Percentiles rank a stretch among this genome's conserved stretches.
Conservation (phyloP, 164 flowering plant species). For the Amborella trichopoda region DNA sequence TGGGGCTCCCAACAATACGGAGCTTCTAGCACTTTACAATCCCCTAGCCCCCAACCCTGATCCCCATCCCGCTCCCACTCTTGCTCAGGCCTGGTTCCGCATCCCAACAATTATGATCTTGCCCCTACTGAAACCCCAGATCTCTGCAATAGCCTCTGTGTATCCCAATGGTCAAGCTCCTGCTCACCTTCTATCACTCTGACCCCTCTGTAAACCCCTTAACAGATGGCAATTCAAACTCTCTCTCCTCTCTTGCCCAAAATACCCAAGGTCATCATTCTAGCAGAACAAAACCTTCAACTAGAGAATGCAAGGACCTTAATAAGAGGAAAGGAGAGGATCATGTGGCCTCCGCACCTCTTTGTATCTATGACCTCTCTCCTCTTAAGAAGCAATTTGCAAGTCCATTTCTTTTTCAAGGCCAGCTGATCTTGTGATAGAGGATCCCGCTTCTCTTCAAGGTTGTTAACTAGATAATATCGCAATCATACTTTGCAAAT, state of each 20-base stretch:
- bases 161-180: constrained; percentile 60
- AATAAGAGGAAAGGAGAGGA: constrained; percentile 84
- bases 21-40: no score
- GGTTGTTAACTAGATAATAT: no score
- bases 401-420: no score
- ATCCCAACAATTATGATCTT: no score
- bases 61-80: no score
- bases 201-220: constrained; percentile 50
- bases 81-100: no score
- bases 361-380: constrained; percentile 45
- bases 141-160: constrained; percentile 48
- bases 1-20: no score
- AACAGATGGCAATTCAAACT: constrained; percentile 78
- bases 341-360: constrained; percentile 56
- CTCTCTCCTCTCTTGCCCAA: constrained; percentile 51
- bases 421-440: no score
- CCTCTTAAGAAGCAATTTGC: constrained; percentile 5
- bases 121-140: constrained; percentile 55
- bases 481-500: no score
- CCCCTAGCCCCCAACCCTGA: no score
- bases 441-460: no score
- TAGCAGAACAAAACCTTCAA: constrained; percentile 52
- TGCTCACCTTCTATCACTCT: constrained; percentile 46
- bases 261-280: constrained; percentile 26
- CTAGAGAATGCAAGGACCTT: constrained; percentile 40